phyloP scores from a whole-genome alignment of 75 land plant species.

The Pinus albicaulis region DNA sequence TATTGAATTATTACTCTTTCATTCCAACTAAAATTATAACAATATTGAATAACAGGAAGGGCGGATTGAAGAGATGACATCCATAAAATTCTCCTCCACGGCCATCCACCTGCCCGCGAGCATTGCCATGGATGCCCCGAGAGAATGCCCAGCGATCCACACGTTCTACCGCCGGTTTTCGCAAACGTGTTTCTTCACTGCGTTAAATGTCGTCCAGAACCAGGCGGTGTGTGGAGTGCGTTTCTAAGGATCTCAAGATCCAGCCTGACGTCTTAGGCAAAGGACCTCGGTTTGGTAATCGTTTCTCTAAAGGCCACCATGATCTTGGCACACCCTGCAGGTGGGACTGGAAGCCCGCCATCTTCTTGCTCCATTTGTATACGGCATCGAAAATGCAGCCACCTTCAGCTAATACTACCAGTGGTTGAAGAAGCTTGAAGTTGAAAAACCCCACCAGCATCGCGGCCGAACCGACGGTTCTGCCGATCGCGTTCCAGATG shows the following conservation, averaged over 20 bases:
- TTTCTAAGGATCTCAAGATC: conserved; percentile 34
- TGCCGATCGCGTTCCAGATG: conserved; percentile 62
- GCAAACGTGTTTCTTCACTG: conserved; percentile 20
- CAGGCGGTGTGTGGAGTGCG: conserved; percentile 49
- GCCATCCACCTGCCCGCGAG: no score
- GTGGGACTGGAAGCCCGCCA: not conserved
- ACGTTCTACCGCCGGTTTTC: conserved; percentile 22
- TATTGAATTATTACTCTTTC: no score
- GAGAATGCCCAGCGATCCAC: no score
- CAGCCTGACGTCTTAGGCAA: conserved; percentile 31
- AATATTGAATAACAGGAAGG: no score
- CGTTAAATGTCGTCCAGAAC: conserved; percentile 34
- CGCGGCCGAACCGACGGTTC: conserved; percentile 18
- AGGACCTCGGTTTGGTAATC: conserved; percentile 21
- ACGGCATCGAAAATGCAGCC: conserved; percentile 38
- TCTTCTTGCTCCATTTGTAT: conserved; percentile 3
- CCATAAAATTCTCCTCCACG: no score
- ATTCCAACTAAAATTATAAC: no score
- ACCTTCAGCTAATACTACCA: conserved; percentile 41
- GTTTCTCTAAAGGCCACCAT: conserved; percentile 74
- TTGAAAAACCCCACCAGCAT: conserved; percentile 62
- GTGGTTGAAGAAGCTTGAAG: conserved; percentile 26
- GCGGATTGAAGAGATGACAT: conserved; percentile 77
- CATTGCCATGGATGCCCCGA: no score
- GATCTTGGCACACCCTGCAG: conserved; percentile 13